Base-by-base conservation (phyloP, 805 yeast genomes). In the Ogataea methylovora region DNA sequence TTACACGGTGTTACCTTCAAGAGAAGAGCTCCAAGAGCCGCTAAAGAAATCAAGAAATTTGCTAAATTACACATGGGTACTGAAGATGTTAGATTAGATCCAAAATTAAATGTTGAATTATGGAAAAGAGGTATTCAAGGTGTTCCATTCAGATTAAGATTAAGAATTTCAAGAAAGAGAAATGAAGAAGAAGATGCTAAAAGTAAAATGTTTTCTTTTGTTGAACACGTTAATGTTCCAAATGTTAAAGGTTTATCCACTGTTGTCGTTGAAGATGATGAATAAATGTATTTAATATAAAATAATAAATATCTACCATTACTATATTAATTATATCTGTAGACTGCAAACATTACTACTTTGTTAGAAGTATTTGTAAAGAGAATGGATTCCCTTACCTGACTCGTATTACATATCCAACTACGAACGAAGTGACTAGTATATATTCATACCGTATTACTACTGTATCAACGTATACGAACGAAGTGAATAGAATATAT, bases 41-140 rank as follows among this genome's bases (percentile, higher is more conserved):
- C 90, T 74, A 92, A 86, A 84, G 98, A 87, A 73, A 88, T 92
- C 77, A 90, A 86, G 80, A 87, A 84, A 74, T 92, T 92, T 68
- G 97, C 97, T 65, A 78, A 84, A 68, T 79, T 85, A 76, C 97
- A 90, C 84, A 86, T 92, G 92, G 97, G 97, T 68, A 92, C 99
- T 61, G 71, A 83, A 51, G 99, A 92, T 69, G 97, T 92, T 70
- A 92, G 98, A 79, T 74, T 92, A 62, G 97, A 92, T 74, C 97
- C 98, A 66, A 85, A 80, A 73, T 78, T 92, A 71, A 92, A 92
- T 84, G 92, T 88, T 72, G 94, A 82, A 65, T 78, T 92, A 76
- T 92, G 98, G 98, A 83, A 85, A 73, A 88, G 95, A 78, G 98
- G 98, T 79, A 81, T 92, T 75, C 87, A 88, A 79, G 97, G 97